A percentile compares a stretch with the other conserved stretches of the same genome.
phyloP scores from a whole-genome alignment of 2,329 filamentous ascomycete species.

The Neofusicoccum cordaticola region DNA sequence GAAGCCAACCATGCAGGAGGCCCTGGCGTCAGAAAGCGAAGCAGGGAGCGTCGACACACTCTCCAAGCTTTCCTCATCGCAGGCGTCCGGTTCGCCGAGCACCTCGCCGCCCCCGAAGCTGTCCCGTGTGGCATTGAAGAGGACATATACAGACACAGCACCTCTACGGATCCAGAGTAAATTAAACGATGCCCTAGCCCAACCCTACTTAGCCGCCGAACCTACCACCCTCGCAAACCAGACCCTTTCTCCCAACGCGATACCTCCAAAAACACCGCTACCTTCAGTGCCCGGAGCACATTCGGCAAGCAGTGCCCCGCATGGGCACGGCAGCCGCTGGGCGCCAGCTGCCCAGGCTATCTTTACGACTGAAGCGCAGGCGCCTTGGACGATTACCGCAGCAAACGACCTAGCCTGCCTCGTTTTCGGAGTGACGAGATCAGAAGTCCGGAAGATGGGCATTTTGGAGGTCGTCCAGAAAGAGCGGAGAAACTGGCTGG shows the following conservation, averaged over 20 bases:
- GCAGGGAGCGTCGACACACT: neutral
- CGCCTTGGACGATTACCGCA: slow-evolving; percentile 93
- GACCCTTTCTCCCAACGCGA: slow-evolving; percentile 40
- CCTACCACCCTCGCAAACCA: slow-evolving; percentile 27
- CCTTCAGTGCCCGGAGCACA: slow-evolving; percentile 33
- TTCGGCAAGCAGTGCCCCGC: slow-evolving; percentile 49
- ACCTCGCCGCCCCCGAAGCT: slow-evolving; percentile 39
- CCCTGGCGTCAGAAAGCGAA: slow-evolving; percentile 3
- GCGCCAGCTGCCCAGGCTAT: slow-evolving; percentile 91
- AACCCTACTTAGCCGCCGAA: slow-evolving; percentile 68
- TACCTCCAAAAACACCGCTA: slow-evolving; percentile 28
- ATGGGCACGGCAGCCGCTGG: slow-evolving; percentile 87
- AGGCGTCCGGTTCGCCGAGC: slow-evolving; percentile 17
- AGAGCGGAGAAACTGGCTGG: slow-evolving; percentile 84
- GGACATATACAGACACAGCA: slow-evolving; percentile 82
- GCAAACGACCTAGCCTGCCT: slow-evolving; percentile 95
- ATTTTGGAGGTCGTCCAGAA: slow-evolving; percentile 93
- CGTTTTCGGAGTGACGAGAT: slow-evolving; percentile 98
- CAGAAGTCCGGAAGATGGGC: slow-evolving; percentile 89
- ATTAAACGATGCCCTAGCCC: slow-evolving; percentile 78
- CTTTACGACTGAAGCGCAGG: slow-evolving; percentile 87
- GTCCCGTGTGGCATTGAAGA: slow-evolving; percentile 59
- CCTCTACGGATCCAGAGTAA: slow-evolving; percentile 74
- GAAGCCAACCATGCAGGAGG: slow-evolving; percentile 8
- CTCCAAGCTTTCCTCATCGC: slow-evolving; percentile 25